These are phyloP conservation scores for Pseudogymnoascus sp. DNA, from an alignment of 2,329 filamentous ascomycete species.

Conservation along the genomic window DNA sequence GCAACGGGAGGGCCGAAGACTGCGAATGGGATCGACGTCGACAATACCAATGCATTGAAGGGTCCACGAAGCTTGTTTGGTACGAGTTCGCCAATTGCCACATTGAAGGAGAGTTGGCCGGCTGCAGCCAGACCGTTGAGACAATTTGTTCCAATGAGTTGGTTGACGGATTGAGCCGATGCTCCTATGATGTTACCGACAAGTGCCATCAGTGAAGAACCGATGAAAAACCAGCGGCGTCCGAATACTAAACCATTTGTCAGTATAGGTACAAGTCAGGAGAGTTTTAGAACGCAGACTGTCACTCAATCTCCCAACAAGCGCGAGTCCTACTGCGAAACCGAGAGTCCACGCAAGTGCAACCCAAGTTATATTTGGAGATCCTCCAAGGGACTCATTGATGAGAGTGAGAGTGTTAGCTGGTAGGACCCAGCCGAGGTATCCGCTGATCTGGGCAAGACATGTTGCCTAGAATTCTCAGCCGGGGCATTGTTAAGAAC, in stretches of 20 bases:
- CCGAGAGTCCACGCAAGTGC: conserved; percentile 30
- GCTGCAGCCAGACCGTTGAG: conserved; percentile 33
- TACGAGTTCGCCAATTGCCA: conserved; percentile 36
- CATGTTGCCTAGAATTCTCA: background rate
- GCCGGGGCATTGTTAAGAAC: too few relatives aligned
- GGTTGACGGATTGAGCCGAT: conserved; percentile 28
- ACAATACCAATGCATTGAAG: conserved; percentile 31
- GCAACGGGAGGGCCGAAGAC: conserved; percentile 40
- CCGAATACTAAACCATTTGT: conserved; percentile 27
- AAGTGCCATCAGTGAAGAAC: conserved; percentile 26
- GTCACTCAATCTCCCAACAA: conserved; percentile 35
- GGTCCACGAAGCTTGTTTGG: conserved; percentile 34
- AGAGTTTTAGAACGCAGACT: conserved; percentile 5
- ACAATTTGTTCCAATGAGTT: conserved; percentile 31
- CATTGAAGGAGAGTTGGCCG: conserved; percentile 34
- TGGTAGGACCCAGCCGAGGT: conserved; percentile 20
- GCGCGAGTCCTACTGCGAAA: conserved; percentile 31
- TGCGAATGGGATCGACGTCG: conserved; percentile 33
- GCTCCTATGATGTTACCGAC: conserved; percentile 33
- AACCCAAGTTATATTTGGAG: conserved; percentile 19
- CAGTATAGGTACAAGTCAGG: too few relatives aligned
- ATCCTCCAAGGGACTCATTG: conserved; percentile 17
- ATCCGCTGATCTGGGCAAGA: conserved; percentile 17
- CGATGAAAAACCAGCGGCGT: conserved; percentile 34
- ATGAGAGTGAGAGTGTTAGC: conserved; percentile 20